Evolutionary conservation across 176 grass and related monocot species (phyloP).

Genomic region (Dendrocalamus sinicus): DNA sequence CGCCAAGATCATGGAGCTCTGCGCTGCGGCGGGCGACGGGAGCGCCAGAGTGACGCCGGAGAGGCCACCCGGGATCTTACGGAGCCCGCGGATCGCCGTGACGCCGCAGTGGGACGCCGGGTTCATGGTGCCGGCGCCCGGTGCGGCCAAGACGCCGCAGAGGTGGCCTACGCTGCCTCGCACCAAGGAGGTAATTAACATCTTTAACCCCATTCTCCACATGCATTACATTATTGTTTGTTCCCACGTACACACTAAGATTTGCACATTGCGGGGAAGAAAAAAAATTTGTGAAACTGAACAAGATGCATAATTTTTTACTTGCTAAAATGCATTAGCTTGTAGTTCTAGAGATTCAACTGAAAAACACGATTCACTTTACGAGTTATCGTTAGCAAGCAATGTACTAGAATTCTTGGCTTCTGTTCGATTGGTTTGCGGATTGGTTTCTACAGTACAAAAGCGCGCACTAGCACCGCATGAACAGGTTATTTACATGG

Average conservation of each 20-base stretch:
- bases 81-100: slow-evolving; percentile 57
- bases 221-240: slow-evolving; percentile 50
- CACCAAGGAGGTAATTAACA: slow-evolving; percentile 54
- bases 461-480: slow-evolving; percentile 3
- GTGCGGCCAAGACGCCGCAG: slow-evolving; percentile 45
- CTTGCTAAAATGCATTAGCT: background rate
- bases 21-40: slow-evolving; percentile 38
- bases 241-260: slow-evolving; percentile 24
- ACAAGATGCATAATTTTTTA: background rate
- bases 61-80: slow-evolving; percentile 40
- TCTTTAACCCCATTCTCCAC: slow-evolving; percentile 5
- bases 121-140: slow-evolving; percentile 43
- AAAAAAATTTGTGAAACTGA: background rate
- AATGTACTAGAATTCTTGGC: slow-evolving; percentile 10
- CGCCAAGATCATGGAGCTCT: slow-evolving; percentile 77
- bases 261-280: background rate
- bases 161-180: slow-evolving; percentile 51
- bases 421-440: background rate
- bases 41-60: slow-evolving; percentile 49
- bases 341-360: background rate
- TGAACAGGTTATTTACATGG: slow-evolving; percentile 16
- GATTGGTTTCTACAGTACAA: background rate
- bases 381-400: background rate
- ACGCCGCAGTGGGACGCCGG: slow-evolving; percentile 56
- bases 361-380: background rate